These are phyloP conservation scores for Zygoascus ofunaensis DNA, from an alignment of 805 yeast genomes.

Conservation along the genomic window DNA sequence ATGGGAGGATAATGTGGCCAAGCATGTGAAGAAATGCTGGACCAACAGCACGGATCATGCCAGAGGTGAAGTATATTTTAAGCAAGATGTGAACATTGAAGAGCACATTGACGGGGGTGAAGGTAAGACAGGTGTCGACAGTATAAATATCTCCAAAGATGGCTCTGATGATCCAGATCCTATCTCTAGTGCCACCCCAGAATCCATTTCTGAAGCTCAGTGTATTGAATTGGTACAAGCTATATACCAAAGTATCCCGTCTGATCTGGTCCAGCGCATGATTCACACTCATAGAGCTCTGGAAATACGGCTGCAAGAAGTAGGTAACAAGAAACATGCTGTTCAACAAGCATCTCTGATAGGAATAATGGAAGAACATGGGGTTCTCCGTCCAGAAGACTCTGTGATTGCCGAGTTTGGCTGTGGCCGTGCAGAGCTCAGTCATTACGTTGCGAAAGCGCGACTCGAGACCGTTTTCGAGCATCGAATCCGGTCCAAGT, in stretches of 20 bases:
- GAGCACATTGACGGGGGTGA: background rate
- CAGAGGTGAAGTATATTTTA: slow-evolving; percentile 15
- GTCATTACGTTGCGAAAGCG: slow-evolving; percentile 44
- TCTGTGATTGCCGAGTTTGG: slow-evolving; percentile 64
- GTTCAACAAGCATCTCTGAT: slow-evolving; percentile 74
- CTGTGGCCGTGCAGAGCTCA: slow-evolving; percentile 81
- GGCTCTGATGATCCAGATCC: slow-evolving; percentile 5
- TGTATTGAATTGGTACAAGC: slow-evolving; percentile 25
- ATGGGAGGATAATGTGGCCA: slow-evolving; percentile 47
- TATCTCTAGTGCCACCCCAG: background rate
- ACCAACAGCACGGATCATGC: slow-evolving; percentile 26
- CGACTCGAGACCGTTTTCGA: background rate
- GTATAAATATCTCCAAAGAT: slow-evolving; percentile 36
- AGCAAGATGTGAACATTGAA: background rate
- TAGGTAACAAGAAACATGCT: slow-evolving; percentile 64
- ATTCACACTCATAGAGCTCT: slow-evolving; percentile 29
- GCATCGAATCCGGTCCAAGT: slow-evolving; percentile 18
- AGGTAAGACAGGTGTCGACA: slow-evolving; percentile 25
- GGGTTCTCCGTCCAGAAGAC: slow-evolving; percentile 30
- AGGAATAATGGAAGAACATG: slow-evolving; percentile 45
- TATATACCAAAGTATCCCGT: slow-evolving; percentile 4
- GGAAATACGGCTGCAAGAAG: slow-evolving; percentile 38
- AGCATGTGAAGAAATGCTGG: slow-evolving; percentile 53
- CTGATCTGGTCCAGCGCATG: slow-evolving; percentile 7
- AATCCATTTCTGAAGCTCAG: slow-evolving; percentile 17